Percentiles rank a stretch among this genome's conserved stretches.
Conservation (phyloP, 1,284 basidiomycete genomes). For the Boletellus deceptivus region DNA sequence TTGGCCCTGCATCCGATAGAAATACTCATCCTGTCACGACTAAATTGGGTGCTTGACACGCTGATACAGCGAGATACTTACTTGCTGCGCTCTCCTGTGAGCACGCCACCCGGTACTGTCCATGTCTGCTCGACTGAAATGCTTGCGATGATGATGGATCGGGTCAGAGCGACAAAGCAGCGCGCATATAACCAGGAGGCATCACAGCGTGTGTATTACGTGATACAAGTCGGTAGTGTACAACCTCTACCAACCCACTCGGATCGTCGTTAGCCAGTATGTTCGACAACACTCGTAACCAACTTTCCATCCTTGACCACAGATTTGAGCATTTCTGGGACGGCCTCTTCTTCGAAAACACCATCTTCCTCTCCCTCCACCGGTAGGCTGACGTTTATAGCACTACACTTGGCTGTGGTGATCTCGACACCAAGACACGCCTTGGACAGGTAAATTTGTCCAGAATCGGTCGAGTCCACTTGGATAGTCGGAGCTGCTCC, state of each 20-base stretch:
- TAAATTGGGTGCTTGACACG: conserved; percentile 2
- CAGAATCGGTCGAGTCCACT: conserved; percentile 92
- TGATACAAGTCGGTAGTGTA: no score
- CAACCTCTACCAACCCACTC: no score
- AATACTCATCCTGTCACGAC: conserved; percentile 43
- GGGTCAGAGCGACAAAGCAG: background rate
- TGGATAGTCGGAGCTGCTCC: conserved; percentile 90
- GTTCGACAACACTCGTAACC: conserved; percentile 87
- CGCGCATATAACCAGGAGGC: background rate
- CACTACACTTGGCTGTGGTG: conserved; percentile 92
- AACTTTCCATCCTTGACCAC: conserved; percentile 82
- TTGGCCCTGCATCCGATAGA: conserved; percentile 33
- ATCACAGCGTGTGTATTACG: no score
- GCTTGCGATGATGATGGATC: no score
- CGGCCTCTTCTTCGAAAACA: conserved; percentile 84
- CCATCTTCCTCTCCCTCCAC: conserved; percentile 89
- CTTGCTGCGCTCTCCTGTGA: conserved; percentile 49
- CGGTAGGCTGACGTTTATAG: conserved; percentile 91
- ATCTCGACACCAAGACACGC: conserved; percentile 82
- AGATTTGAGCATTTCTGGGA: conserved; percentile 97
- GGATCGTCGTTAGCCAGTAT: conserved; percentile 54
- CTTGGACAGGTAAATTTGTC: conserved; percentile 92
- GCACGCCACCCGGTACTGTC: conserved; percentile 72
- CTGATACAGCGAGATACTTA: conserved; percentile 14
- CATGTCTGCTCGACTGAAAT: conserved; percentile 39